These are phyloP conservation scores for Vaccinium corymbosum DNA, from an alignment of 148 eudicot genomes.

Conservation along the genomic window DNA sequence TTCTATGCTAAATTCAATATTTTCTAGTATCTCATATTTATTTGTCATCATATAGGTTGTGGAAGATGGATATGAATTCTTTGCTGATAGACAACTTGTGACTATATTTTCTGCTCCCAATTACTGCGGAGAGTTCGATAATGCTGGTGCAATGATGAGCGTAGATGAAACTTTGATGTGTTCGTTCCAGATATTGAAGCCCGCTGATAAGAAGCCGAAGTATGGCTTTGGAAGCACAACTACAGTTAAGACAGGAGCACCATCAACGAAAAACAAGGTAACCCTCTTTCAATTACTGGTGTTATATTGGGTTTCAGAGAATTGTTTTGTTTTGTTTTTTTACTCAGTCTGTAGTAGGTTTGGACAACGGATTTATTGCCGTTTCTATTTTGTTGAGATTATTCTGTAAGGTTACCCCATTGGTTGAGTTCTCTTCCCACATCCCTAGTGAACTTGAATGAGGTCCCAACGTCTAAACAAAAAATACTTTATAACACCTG, in stretches of 20 bases:
- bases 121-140: constrained; percentile 55
- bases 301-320: background rate
- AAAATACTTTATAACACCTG: too few relatives aligned
- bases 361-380: background rate
- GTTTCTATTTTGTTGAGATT: background rate
- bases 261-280: constrained; percentile 38
- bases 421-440: background rate
- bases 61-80: constrained; percentile 56
- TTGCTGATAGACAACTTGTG: constrained; percentile 56
- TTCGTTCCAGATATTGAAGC: constrained; percentile 51
- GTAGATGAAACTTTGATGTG: constrained; percentile 52
- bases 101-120: constrained; percentile 56
- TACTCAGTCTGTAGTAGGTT: background rate
- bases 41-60: constrained; percentile 34
- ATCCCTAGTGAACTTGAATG: too few relatives aligned
- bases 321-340: background rate
- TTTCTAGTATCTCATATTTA: background rate
- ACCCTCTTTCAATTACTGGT: background rate
- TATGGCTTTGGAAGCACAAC: constrained; percentile 44
- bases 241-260: constrained; percentile 29
- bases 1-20: background rate
- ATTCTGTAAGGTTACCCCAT: background rate
- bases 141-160: constrained; percentile 61
- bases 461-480: background rate
- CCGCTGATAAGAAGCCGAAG: constrained; percentile 48